A percentile compares a stretch with the other conserved stretches of the same genome.
phyloP scores from a whole-genome alignment of 2,329 filamentous ascomycete genomes.

The Chaetomiaceae sp. region DNA sequence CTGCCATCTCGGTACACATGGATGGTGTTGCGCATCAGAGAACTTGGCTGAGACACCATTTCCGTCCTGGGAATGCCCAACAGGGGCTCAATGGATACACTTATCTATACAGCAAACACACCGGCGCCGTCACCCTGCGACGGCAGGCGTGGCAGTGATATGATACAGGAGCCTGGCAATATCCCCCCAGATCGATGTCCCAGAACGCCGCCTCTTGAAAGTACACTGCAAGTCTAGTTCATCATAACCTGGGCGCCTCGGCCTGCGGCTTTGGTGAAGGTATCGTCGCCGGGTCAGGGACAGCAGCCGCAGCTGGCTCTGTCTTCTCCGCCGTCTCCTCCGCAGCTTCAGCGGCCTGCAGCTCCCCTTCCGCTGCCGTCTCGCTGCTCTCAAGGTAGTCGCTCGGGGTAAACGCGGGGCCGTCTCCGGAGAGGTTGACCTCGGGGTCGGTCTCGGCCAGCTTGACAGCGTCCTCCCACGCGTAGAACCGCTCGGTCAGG shows the following conservation, averaged over 20 bases:
- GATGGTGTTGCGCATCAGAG: not conserved
- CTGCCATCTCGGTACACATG: constrained; percentile 11
- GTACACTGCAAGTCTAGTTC: not conserved
- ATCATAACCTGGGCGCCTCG: constrained; percentile 23
- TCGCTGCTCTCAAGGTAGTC: constrained; percentile 35
- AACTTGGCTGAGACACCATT: constrained; percentile 6
- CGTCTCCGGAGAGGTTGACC: constrained; percentile 53
- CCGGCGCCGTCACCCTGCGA: not conserved
- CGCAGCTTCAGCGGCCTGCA: constrained; percentile 16
- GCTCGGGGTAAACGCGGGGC: constrained; percentile 47
- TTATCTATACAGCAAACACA: constrained; percentile 19
- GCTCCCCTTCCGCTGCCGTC: constrained; percentile 34
- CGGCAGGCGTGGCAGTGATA: not conserved
- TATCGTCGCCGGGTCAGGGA: constrained; percentile 19
- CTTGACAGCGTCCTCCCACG: constrained; percentile 72
- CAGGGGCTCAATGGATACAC: constrained; percentile 15
- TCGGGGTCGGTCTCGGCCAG: constrained; percentile 64
- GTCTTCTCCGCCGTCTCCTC: constrained; percentile 13
- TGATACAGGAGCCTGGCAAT: constrained; percentile 7
- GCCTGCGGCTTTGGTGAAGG: constrained; percentile 14
- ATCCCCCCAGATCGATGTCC: not conserved
- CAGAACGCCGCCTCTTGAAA: not conserved
- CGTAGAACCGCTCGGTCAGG: constrained; percentile 82
- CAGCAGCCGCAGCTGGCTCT: constrained; percentile 1
- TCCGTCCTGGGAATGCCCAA: not conserved